phyloP scores from a whole-genome alignment of 345 rosid genomes.

The Dipteronia dyeriana region DNA sequence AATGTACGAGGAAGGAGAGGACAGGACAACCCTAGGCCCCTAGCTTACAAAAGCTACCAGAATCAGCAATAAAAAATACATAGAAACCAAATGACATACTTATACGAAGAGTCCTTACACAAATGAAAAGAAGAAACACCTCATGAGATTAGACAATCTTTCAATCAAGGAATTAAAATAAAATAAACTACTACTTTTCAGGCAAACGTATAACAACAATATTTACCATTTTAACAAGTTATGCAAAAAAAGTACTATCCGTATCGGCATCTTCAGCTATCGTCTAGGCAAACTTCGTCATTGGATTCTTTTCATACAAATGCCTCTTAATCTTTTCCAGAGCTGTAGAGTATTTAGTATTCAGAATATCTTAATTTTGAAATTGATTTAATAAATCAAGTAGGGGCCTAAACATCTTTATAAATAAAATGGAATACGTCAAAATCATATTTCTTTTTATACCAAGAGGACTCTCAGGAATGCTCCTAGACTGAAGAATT shows the following conservation, averaged over 20 bases:
- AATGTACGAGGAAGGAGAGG: too few species aligned
- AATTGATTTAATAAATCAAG: conserved; percentile 17
- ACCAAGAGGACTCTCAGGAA: conserved; percentile 73
- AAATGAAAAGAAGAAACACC: too few species aligned
- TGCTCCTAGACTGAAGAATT: conserved; percentile 66
- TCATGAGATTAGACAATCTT: too few species aligned
- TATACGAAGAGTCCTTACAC: too few species aligned
- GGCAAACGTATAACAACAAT: too few species aligned
- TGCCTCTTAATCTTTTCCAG: conserved; percentile 88
- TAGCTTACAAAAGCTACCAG: too few species aligned
- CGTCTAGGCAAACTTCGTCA: conserved; percentile 91
- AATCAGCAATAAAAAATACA: too few species aligned
- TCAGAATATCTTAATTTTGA: background rate
- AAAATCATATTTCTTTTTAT: conserved; percentile 30
- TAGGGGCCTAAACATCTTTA: conserved; percentile 12
- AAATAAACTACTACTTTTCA: too few species aligned
- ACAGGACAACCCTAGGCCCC: too few species aligned
- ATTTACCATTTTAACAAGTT: background rate
- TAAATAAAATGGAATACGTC: conserved; percentile 7
- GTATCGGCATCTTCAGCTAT: conserved; percentile 81
- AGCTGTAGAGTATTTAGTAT: conserved; percentile 49
- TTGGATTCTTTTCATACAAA: conserved; percentile 89
- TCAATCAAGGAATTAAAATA: too few species aligned
- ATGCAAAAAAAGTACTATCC: conserved; percentile 45
- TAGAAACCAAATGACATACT: too few species aligned